Evolutionary conservation across 2,329 filamentous ascomycete genomes (phyloP), one percentile per base, ranked within the genome.

Genomic region (Neonectria ditissima): DNA sequence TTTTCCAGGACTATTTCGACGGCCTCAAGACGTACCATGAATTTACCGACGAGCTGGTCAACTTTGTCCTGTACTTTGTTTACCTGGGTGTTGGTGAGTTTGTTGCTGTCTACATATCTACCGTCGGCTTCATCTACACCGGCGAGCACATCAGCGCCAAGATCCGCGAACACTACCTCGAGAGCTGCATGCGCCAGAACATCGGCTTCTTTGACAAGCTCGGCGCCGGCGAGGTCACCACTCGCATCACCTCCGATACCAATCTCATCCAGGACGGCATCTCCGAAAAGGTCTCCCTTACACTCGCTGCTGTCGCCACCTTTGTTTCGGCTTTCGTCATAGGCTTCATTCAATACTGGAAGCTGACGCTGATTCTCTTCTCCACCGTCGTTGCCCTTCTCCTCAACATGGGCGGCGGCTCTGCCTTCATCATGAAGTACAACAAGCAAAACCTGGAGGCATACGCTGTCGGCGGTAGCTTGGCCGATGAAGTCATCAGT

Each of bases 241-340:
- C 94, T 1, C 90, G 94, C 67, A 97, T 97, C 71, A 98, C 95
- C 0, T 91, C 94, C 11, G 95, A 98, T 77, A 97, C 93, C 47
- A 97, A 97, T 74, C 83, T 97, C 56, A 91, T 98, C 59, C 95
- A 97, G 78, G 94, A 97, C 69, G 95, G 94, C 60, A 93, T 99
- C 48, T 97, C 93, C 0, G 93, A 97, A 78, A 97, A 97, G 81
- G 87, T 97, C 47, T 89, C 89, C 14, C 81, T 97, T 67, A 94
- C 92, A 0, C 76, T 97, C 59, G 88, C 89, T 14, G 92, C 92
- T 13, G 53, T 94, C 4, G 89, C 94, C 1, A 94, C 93, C 9
- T 98, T 98, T 74, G 81, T 97, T 59, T 90, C 94, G 0, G 93
- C 94, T 16, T 97, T 97, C 69, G 83, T 97, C 59, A 95, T 99